Evolutionary conservation across 208 protist genomes (phyloP).

Genomic region (Crithidia fasciculata): DNA sequence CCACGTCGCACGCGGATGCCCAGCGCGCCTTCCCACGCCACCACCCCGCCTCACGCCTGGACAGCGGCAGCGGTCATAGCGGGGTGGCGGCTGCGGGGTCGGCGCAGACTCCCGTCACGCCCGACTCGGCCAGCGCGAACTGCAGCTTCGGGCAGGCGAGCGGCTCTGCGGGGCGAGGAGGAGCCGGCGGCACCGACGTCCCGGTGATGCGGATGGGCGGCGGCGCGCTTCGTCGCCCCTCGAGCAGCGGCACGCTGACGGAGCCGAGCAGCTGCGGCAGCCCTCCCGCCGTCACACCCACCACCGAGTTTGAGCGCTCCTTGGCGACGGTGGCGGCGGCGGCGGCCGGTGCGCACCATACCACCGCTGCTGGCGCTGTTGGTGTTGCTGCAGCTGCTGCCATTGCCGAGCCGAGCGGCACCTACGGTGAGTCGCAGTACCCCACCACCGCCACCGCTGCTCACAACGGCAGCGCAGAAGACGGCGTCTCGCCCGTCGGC

Average conservation of each 20-base stretch:
- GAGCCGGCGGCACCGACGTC: neutral
- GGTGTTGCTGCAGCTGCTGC: neutral
- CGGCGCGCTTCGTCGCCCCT: neutral
- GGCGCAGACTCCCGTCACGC: neutral
- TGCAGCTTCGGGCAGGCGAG: neutral
- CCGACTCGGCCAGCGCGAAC: neutral
- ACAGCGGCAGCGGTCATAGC: neutral
- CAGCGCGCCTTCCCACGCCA: neutral
- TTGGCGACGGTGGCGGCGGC: neutral
- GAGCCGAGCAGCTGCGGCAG: neutral
- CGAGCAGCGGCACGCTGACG: neutral
- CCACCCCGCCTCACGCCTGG: neutral
- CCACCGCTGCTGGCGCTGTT: too few species aligned
- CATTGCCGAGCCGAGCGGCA: neutral
- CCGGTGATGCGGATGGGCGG: neutral
- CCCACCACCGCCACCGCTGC: neutral
- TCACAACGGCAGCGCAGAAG: too few species aligned
- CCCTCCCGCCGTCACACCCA: constrained; percentile 14
- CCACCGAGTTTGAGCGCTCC: constrained; percentile 20
- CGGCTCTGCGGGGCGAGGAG: neutral
- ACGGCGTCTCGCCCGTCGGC: too few species aligned
- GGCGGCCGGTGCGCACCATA: neutral
- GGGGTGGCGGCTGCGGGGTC: too few species aligned
- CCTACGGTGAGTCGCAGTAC: constrained; percentile 11
- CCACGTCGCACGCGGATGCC: neutral